Evolutionary conservation across 2,329 filamentous ascomycete genomes (phyloP).

Genomic region (Clarireedia sp.): DNA sequence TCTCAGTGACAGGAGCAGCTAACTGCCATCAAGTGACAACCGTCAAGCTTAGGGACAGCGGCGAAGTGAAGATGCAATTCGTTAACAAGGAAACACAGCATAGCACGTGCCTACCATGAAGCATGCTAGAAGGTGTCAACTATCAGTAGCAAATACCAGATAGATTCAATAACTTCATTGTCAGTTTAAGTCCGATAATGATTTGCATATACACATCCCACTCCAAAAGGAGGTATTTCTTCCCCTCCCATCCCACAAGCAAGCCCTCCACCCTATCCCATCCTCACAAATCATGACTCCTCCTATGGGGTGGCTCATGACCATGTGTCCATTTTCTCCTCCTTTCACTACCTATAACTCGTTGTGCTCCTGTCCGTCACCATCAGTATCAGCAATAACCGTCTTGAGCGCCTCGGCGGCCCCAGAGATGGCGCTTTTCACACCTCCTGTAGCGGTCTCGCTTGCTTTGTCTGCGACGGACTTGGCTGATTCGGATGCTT

Average conservation of each 20-base stretch:
- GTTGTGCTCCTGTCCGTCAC: conserved; percentile 48
- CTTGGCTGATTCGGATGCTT: conserved; percentile 21
- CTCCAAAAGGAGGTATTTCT: too few species aligned
- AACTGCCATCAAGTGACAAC: too few species aligned
- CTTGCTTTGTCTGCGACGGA: conserved; percentile 20
- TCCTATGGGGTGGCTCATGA: conserved; percentile 6
- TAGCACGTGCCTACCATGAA: too few species aligned
- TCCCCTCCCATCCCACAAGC: not conserved
- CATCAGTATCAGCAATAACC: conserved; percentile 46
- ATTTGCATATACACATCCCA: not conserved
- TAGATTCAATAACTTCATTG: too few species aligned
- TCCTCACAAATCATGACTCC: conserved; percentile 8
- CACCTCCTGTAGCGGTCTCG: conserved; percentile 21
- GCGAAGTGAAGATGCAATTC: too few species aligned
- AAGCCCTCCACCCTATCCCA: not conserved
- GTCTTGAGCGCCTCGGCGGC: conserved; percentile 47
- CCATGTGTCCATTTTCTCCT: conserved; percentile 5
- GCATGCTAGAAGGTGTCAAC: too few species aligned
- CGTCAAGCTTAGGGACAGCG: too few species aligned
- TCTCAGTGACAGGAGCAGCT: too few species aligned
- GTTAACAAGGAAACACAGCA: too few species aligned
- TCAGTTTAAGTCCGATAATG: too few species aligned
- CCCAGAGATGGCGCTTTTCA: conserved; percentile 39
- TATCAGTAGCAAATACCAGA: too few species aligned
- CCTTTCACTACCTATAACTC: conserved; percentile 40